phyloP scores from a whole-genome alignment of 2,329 filamentous ascomycete genomes.

The Nakataea oryzae region DNA sequence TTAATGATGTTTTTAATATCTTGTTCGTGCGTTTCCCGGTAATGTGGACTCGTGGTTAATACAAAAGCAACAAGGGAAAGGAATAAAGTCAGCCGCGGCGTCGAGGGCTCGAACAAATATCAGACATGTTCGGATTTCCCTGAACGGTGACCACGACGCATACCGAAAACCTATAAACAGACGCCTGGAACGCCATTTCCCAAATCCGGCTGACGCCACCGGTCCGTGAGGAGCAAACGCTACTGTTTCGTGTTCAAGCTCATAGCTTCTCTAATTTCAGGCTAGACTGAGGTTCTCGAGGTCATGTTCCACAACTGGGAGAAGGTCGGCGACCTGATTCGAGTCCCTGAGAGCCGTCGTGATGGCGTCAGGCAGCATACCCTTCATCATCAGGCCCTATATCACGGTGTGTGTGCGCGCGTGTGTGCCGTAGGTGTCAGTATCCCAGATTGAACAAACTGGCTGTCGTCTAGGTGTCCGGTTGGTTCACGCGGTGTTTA shows the following conservation, averaged over 20 bases:
- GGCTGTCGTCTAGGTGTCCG: conserved; percentile 25
- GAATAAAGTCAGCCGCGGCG: too few relatives aligned
- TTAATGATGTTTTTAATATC: not conserved
- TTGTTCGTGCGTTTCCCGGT: not conserved
- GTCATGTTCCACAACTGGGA: conserved; percentile 60
- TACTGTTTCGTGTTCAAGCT: not conserved
- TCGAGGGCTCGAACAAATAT: not conserved
- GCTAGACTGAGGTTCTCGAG: conserved; percentile 36
- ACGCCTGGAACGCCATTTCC: not conserved
- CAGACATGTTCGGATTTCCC: not conserved
- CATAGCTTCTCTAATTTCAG: not conserved
- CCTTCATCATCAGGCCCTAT: conserved; percentile 38
- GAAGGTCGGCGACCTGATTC: conserved; percentile 58
- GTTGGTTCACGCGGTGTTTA: too few relatives aligned
- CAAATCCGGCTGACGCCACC: not conserved
- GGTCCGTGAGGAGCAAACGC: not conserved
- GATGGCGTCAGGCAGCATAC: conserved; percentile 56
- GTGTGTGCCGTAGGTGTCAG: not conserved
- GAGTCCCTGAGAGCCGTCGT: conserved; percentile 70
- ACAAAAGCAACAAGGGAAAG: not conserved
- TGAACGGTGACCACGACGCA: not conserved
- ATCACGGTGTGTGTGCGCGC: not conserved
- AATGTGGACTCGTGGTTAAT: not conserved
- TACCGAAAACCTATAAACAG: not conserved
- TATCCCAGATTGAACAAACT: conserved; percentile 6